Evolutionary conservation across 2,329 filamentous ascomycete genomes (phyloP).

Genomic region (Sclerotiophoma versabilis): DNA sequence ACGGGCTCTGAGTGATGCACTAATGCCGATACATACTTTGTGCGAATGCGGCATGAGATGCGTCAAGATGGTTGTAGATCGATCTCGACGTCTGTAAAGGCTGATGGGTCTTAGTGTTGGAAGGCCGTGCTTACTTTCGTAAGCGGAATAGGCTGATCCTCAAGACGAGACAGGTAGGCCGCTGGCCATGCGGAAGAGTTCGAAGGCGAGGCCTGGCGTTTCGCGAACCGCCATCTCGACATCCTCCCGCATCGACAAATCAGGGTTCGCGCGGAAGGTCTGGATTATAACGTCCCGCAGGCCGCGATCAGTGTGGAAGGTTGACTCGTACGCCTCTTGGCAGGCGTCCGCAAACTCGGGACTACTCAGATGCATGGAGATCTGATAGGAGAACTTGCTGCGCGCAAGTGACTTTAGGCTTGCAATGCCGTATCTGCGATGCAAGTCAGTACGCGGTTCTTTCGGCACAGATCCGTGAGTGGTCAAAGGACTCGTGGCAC

Average conservation of each 20-base stretch:
- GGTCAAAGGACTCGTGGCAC: slow-evolving; percentile 16
- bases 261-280: slow-evolving; percentile 55
- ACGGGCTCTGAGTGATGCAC: background rate
- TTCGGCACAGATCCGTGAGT: slow-evolving; percentile 9
- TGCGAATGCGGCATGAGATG: background rate
- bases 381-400: slow-evolving; percentile 56
- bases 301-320: slow-evolving; percentile 58
- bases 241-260: slow-evolving; percentile 55
- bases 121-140: slow-evolving; percentile 1
- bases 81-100: no score
- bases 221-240: slow-evolving; percentile 55
- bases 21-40: background rate
- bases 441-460: slow-evolving; percentile 31
- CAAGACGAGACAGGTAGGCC: slow-evolving; percentile 52
- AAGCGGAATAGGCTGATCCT: slow-evolving; percentile 8
- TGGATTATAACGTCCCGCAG: slow-evolving; percentile 57
- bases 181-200: slow-evolving; percentile 57
- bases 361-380: slow-evolving; percentile 54
- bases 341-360: slow-evolving; percentile 57
- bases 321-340: slow-evolving; percentile 58
- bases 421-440: slow-evolving; percentile 54
- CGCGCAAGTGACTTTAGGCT: slow-evolving; percentile 56
- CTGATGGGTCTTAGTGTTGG: background rate
- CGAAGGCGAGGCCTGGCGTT: slow-evolving; percentile 56
- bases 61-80: background rate